phyloP scores from a whole-genome alignment of 176 grass and related monocot genomes.

The Saccharum officinarum region DNA sequence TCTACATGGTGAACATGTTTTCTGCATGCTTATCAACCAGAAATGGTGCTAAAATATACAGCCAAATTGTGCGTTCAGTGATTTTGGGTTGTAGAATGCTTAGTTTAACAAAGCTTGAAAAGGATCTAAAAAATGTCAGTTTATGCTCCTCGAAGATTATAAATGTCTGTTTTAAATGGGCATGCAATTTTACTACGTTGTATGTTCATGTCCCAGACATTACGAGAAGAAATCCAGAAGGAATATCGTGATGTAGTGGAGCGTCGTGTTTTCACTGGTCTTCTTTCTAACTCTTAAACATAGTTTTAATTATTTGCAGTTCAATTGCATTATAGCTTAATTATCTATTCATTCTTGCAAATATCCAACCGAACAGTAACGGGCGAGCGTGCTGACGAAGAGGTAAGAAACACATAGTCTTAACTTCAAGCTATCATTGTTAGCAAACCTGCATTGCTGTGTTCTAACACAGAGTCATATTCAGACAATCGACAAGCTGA shows the following conservation, averaged over 20 bases:
- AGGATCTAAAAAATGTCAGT: not conserved
- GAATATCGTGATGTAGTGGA: slow-evolving; percentile 89
- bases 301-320: not conserved
- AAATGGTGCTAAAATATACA: not conserved
- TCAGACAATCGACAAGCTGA: slow-evolving; percentile 79
- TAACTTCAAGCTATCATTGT: slow-evolving; percentile 13
- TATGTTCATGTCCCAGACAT: slow-evolving; percentile 39
- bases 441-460: not conserved
- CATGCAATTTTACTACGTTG: slow-evolving; percentile 20
- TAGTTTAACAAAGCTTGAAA: slow-evolving; percentile 2
- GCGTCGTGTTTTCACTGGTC: slow-evolving; percentile 85
- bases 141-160: not conserved
- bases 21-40: not conserved
- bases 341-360: slow-evolving; percentile 9
- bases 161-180: not conserved
- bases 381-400: slow-evolving; percentile 74
- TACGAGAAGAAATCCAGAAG: slow-evolving; percentile 81
- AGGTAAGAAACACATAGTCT: slow-evolving; percentile 41
- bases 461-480: slow-evolving; percentile 16
- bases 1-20: not conserved
- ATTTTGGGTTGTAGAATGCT: not conserved
- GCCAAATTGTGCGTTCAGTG: not conserved
- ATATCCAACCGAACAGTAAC: slow-evolving; percentile 60
- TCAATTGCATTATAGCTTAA: slow-evolving; percentile 1
- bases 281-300: not conserved